phyloP scores from a whole-genome alignment of 306 rosid species.

The Albizia julibrissin region DNA sequence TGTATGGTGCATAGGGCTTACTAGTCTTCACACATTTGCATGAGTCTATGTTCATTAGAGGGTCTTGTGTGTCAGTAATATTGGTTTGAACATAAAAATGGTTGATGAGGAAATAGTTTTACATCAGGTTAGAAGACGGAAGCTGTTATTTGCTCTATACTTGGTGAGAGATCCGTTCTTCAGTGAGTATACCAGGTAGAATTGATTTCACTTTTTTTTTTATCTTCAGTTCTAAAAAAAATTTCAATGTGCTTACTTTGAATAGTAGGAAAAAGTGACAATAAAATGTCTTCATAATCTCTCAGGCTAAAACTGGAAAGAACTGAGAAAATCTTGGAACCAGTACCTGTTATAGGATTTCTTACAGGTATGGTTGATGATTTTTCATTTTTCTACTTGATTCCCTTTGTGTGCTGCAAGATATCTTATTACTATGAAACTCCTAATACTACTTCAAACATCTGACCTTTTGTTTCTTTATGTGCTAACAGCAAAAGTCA shows the following conservation, averaged over 20 bases:
- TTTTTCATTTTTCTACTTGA: constrained; percentile 18
- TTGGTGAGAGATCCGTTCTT: constrained; percentile 98
- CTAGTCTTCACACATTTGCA: neutral
- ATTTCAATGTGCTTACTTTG: neutral
- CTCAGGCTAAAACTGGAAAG: constrained; percentile 75
- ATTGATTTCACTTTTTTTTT: constrained; percentile 1
- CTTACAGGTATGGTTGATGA: constrained; percentile 62
- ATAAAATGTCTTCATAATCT: neutral
- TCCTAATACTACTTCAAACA: neutral
- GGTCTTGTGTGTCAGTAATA: constrained; percentile 12
- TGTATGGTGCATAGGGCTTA: neutral
- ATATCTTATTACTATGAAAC: constrained; percentile 16
- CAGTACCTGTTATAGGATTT: constrained; percentile 76
- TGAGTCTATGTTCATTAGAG: constrained; percentile 3
- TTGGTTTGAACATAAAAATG: neutral
- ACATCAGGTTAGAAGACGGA: constrained; percentile 73
- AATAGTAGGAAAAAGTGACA: neutral
- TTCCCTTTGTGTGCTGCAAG: constrained; percentile 3
- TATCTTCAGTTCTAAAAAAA: neutral
- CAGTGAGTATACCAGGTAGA: constrained; percentile 77
- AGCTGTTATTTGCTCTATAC: constrained; percentile 79
- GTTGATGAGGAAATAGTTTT: constrained; percentile 33
- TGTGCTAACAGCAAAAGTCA: constrained; percentile 66
- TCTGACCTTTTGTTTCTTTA: neutral
- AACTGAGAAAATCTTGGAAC: constrained; percentile 67